Conservation (phyloP, 345 rosid species). For the Firmiana major region DNA sequence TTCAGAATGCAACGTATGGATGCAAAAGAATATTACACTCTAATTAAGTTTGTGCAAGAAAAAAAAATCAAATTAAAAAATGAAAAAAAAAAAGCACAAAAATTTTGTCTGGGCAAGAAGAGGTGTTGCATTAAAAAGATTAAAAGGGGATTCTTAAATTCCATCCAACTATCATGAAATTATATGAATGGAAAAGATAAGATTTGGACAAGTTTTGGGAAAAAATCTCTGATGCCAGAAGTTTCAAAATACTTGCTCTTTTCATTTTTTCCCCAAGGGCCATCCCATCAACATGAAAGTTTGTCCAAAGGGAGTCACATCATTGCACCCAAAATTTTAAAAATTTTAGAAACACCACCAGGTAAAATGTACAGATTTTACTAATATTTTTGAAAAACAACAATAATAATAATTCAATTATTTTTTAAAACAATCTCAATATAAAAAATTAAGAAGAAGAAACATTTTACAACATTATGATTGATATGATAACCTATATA, state of each 20-base stretch:
- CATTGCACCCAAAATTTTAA: not conserved
- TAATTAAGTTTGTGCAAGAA: no score
- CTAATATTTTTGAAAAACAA: not conserved
- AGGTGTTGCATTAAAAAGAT: no score
- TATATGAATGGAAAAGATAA: not conserved
- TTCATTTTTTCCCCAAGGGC: no score
- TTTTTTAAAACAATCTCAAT: not conserved
- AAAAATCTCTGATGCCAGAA: no score
- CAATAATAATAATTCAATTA: not conserved
- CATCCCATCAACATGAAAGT: not conserved
- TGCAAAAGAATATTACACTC: no score
- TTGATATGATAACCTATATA: constrained; percentile 11
- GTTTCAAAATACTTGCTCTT: no score
- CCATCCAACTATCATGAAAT: no score
- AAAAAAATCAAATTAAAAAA: no score
- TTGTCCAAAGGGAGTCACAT: not conserved
- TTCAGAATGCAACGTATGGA: no score
- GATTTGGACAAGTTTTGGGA: not conserved
- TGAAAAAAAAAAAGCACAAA: no score
- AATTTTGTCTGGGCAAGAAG: no score
- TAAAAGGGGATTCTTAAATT: no score
- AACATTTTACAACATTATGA: constrained; percentile 8
- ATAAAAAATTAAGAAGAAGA: not conserved
- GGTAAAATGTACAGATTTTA: not conserved
- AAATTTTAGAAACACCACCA: not conserved